Conservation (phyloP, 1,284 basidiomycete species). For the Baeospora myosura region DNA sequence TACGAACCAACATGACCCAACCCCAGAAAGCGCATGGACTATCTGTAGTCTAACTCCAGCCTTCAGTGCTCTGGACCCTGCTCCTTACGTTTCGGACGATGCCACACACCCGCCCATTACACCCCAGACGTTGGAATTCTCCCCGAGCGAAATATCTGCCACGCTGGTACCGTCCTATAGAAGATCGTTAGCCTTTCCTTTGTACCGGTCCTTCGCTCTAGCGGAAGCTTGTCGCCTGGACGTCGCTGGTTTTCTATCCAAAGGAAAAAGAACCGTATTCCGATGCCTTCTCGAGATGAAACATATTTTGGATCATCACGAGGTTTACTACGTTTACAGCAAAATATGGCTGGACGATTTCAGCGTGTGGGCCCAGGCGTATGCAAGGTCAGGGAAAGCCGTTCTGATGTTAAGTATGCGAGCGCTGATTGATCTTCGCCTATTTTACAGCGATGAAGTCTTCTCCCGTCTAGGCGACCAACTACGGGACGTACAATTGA, state of each 20-base stretch:
- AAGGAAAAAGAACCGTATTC: constrained; percentile 53
- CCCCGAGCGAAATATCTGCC: constrained; percentile 38
- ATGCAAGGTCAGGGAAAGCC: constrained; percentile 43
- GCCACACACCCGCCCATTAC: too few relatives aligned
- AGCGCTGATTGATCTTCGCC: not conserved
- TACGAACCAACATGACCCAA: constrained; percentile 67
- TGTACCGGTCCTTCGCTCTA: constrained; percentile 68
- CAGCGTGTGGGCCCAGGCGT: constrained; percentile 63
- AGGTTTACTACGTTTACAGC: constrained; percentile 76
- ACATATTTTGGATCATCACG: constrained; percentile 66
- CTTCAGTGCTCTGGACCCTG: constrained; percentile 71
- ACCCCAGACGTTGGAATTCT: constrained; percentile 25
- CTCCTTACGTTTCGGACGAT: constrained; percentile 35
- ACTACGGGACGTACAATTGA: constrained; percentile 33
- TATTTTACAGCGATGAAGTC: constrained; percentile 44
- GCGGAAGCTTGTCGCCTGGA: constrained; percentile 61
- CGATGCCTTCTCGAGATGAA: constrained; percentile 65
- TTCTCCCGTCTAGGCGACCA: constrained; percentile 39
- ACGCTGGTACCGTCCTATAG: constrained; percentile 59
- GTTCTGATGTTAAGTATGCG: constrained; percentile 3
- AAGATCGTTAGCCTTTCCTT: constrained; percentile 64
- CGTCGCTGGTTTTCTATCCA: constrained; percentile 46
- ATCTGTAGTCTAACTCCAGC: constrained; percentile 60
- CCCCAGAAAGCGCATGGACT: constrained; percentile 80
- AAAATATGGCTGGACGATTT: constrained; percentile 80